phyloP scores from a whole-genome alignment of 2,329 filamentous ascomycete genomes.

The Xylaria polymorpha region DNA sequence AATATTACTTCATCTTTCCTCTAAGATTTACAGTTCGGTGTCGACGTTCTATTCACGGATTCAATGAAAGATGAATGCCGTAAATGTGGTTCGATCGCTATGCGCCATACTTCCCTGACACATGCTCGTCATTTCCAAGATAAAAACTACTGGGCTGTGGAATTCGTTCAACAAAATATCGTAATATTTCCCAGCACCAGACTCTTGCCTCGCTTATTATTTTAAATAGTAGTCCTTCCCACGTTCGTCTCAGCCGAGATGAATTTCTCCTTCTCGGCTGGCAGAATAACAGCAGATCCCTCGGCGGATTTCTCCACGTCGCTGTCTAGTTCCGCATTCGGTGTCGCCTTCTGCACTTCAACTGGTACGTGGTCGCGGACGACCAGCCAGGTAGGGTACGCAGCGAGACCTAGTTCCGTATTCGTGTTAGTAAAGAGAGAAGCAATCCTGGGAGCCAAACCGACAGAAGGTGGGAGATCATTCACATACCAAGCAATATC shows the following conservation, averaged over 20 bases:
- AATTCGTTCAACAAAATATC: background rate
- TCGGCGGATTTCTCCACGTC: constrained; percentile 41
- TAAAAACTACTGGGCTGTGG: background rate
- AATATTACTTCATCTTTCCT: background rate
- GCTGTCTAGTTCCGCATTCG: constrained; percentile 28
- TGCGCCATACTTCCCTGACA: background rate
- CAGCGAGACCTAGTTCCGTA: constrained; percentile 44
- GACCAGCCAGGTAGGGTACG: constrained; percentile 49
- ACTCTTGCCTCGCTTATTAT: background rate
- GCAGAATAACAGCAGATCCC: constrained; percentile 18
- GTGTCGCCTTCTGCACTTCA: constrained; percentile 29
- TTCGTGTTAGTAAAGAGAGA: background rate
- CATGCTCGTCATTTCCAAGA: background rate
- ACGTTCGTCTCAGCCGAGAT: constrained; percentile 33
- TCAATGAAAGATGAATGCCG: too few relatives aligned
- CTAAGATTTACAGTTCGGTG: background rate
- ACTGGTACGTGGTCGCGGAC: constrained; percentile 48
- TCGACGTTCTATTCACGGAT: background rate
- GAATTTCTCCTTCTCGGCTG: constrained; percentile 40
- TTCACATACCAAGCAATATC: constrained; percentile 52
- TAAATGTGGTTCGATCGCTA: background rate
- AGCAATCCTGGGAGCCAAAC: background rate
- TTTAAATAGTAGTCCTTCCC: constrained; percentile 26
- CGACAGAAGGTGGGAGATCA: background rate
- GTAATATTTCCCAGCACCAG: background rate